Conservation (phyloP, 1,284 basidiomycete species). For the Ustilago cynodontis region DNA sequence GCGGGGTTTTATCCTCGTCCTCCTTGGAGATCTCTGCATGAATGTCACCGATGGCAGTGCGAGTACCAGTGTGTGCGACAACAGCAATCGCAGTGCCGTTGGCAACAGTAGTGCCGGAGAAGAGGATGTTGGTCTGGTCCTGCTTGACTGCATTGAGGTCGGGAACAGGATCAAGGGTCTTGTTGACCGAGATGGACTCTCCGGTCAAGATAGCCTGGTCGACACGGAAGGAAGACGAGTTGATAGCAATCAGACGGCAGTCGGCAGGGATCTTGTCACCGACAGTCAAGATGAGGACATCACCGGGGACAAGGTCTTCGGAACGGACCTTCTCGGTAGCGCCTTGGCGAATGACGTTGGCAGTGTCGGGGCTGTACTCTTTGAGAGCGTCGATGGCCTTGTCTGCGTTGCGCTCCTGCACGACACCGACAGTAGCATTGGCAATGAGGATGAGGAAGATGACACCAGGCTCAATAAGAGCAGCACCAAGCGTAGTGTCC, state of each 20-base stretch:
- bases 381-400: slow-evolving; percentile 68
- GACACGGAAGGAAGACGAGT: slow-evolving; percentile 62
- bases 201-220: slow-evolving; percentile 70
- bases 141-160: slow-evolving; percentile 67
- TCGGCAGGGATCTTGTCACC: slow-evolving; percentile 69
- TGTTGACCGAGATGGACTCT: slow-evolving; percentile 67
- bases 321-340: slow-evolving; percentile 51
- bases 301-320: slow-evolving; percentile 66
- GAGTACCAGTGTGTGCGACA: slow-evolving; percentile 61
- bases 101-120: slow-evolving; percentile 66
- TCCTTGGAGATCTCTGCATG: slow-evolving; percentile 67
- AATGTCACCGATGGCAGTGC: slow-evolving; percentile 68
- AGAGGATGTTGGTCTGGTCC: slow-evolving; percentile 69
- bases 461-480: slow-evolving; percentile 68
- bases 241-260: slow-evolving; percentile 65
- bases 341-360: slow-evolving; percentile 62
- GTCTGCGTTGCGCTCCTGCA: slow-evolving; percentile 69
- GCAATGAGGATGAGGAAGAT: slow-evolving; percentile 69
- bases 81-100: slow-evolving; percentile 64
- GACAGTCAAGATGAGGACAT: slow-evolving; percentile 65
- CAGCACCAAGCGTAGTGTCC: slow-evolving; percentile 62
- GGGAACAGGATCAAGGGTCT: slow-evolving; percentile 50
- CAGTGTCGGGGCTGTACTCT: slow-evolving; percentile 66
- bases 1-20: slow-evolving; percentile 65
- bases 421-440: slow-evolving; percentile 68